phyloP scores from a whole-genome alignment of 2,329 filamentous ascomycete genomes.

The Pleomassaria siparia region DNA sequence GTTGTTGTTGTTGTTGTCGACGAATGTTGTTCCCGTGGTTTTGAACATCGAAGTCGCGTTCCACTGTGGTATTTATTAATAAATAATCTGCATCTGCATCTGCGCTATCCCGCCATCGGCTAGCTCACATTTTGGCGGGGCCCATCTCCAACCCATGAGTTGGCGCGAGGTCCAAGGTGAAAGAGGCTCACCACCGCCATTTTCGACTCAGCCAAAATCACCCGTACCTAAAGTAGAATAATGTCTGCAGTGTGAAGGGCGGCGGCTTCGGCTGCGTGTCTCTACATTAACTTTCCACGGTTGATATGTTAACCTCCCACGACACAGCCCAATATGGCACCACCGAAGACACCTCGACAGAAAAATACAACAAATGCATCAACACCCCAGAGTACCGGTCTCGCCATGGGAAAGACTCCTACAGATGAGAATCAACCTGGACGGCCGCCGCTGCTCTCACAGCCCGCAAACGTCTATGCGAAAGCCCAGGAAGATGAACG shows the following conservation, averaged over 20 bases:
- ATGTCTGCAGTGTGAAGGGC: constrained; percentile 47
- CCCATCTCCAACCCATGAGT: background rate
- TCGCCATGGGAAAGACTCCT: constrained; percentile 26
- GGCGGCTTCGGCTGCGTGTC: constrained; percentile 52
- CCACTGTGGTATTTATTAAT: no score
- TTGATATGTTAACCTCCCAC: constrained; percentile 37
- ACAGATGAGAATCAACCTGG: constrained; percentile 31
- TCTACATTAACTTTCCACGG: constrained; percentile 30
- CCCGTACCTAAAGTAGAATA: constrained; percentile 12
- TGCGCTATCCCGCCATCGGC: background rate
- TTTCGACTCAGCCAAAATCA: constrained; percentile 5
- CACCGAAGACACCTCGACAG: constrained; percentile 48
- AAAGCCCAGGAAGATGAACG: constrained; percentile 88
- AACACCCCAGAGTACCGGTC: constrained; percentile 27
- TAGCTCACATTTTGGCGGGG: background rate
- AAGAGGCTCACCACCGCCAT: constrained; percentile 5
- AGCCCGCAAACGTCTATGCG: constrained; percentile 65
- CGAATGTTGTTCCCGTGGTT: background rate
- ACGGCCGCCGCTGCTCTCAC: constrained; percentile 33
- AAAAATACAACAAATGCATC: constrained; percentile 40
- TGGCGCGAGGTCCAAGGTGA: constrained; percentile 5
- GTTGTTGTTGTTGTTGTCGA: background rate
- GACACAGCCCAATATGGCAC: constrained; percentile 49
- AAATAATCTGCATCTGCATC: no score
- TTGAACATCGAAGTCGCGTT: constrained; percentile 5